phyloP scores from a whole-genome alignment of 352 stramenopile genomes.

The Globisporangium paroecandrum region DNA sequence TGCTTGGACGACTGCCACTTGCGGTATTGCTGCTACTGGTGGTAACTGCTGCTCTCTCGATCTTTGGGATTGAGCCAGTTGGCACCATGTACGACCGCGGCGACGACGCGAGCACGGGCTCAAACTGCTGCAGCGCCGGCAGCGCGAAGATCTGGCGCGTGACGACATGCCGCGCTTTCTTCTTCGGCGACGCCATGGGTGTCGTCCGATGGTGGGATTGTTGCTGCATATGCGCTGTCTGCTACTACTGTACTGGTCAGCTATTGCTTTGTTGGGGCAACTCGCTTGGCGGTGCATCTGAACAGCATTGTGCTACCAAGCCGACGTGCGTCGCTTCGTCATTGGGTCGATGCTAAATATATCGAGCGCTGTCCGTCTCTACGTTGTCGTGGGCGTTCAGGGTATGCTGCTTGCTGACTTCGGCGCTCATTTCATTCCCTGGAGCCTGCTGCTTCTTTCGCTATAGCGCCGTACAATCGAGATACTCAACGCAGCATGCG shows the following conservation, averaged over 20 bases:
- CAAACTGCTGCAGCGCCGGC: slow-evolving; percentile 60
- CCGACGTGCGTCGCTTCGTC: neutral
- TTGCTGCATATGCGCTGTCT: slow-evolving; percentile 15
- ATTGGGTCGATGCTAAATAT: neutral
- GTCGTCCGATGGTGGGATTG: slow-evolving; percentile 10
- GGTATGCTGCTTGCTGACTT: no score
- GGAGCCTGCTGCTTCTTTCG: no score
- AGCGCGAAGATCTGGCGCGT: slow-evolving; percentile 46
- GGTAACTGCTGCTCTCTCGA: neutral
- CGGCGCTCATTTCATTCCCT: no score
- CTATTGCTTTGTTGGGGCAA: neutral
- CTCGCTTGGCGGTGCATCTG: neutral
- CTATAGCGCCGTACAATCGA: neutral
- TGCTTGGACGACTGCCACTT: neutral
- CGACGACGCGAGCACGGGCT: slow-evolving; percentile 47
- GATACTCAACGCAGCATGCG: neutral
- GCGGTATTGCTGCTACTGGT: slow-evolving; percentile 1
- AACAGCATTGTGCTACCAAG: neutral
- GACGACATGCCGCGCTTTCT: slow-evolving; percentile 33
- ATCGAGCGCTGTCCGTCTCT: neutral
- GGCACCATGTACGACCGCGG: slow-evolving; percentile 31
- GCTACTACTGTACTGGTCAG: neutral
- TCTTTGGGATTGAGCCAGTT: slow-evolving; percentile 13
- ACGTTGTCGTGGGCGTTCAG: neutral
- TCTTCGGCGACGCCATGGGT: slow-evolving; percentile 30